Base-by-base conservation (phyloP, 352 stramenopile species). In the Globisporangium orthogonon region DNA sequence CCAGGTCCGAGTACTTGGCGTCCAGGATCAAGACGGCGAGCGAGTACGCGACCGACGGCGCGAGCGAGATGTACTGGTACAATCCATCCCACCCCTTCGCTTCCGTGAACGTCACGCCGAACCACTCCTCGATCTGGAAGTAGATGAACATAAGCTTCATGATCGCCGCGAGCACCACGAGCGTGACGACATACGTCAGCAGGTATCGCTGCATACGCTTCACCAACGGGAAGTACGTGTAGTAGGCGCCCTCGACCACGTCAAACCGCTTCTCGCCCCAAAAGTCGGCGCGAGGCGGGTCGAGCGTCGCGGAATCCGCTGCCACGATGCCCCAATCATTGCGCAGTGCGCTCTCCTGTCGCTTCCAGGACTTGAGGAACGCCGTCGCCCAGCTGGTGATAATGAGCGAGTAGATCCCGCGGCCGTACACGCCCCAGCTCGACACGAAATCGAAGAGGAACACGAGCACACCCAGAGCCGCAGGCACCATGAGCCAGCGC, bases 341-440 rank as follows among this genome's bases (percentile, higher is more conserved):
- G 10, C 81, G 82, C 43, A 97, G 60, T 15, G 78, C 73, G 41
- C 76, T 95, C 63, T 96, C 83, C 17, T 80, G 82, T n/a, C 89
- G 84, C 45, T 95, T 95, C 91, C 91, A 97, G 53, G 87, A 91
- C 53, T 96, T 94, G 37, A 97, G 68, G 66, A 97, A 95, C 0
- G 85, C 70, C 10, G 86, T 95, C 3, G 86, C 82, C 91, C 91
- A 97, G 56, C 89, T 81, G 18, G 91, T 94, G 46, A 97, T 80
- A 48, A 96, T 78, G 3, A 97, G 66, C n/a, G 88, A 92, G 67
- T 96, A 97, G 37, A 93, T 61, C 15, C 74, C 78, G 11, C 84
- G 77, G 2, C 73, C 78, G 58, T 92, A 90, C 0, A 81, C 70
- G 41, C 76, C 71, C 51, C 63, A 85, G 15, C 61, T 61, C 14